Conservation (phyloP, 2,329 filamentous ascomycete genomes). For the Paramyrothecium sp. region DNA sequence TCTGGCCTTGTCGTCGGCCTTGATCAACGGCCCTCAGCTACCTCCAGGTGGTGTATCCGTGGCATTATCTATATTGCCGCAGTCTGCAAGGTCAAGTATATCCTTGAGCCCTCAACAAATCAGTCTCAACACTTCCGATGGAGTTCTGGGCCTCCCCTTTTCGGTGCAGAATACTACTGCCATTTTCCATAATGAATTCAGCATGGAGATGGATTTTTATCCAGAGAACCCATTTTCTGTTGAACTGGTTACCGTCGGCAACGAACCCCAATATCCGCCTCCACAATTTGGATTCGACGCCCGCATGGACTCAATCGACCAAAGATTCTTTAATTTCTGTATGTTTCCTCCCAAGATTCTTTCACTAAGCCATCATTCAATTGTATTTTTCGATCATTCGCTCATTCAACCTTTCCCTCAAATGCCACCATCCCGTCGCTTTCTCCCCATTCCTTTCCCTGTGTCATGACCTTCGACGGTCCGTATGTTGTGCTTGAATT, state of each 20-base stretch:
- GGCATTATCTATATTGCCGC: neutral
- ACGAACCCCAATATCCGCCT: conserved; percentile 21
- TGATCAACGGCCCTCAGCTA: neutral
- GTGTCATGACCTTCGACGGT: no score
- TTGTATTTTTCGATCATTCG: neutral
- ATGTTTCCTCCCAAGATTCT: conserved; percentile 12
- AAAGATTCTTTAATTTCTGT: conserved; percentile 33
- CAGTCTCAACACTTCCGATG: no score
- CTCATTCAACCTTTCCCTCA: neutral
- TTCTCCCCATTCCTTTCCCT: no score
- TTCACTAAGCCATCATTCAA: neutral
- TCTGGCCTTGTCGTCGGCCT: neutral
- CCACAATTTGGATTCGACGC: conserved; percentile 27
- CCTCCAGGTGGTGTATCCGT: neutral
- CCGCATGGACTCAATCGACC: conserved; percentile 31
- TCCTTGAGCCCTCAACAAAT: neutral
- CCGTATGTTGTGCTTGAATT: neutral
- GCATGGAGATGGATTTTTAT: no score
- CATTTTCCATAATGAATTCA: no score
- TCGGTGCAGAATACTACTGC: no score
- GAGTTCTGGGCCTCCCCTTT: no score
- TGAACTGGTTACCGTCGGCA: conserved; percentile 7
- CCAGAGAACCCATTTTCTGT: neutral
- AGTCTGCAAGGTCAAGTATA: neutral
- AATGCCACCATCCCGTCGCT: neutral